A percentile compares a stretch with the other conserved stretches of the same genome.
Conservation (phyloP, 2,329 filamentous ascomycete genomes). For the Colletotrichum liaoningense region DNA sequence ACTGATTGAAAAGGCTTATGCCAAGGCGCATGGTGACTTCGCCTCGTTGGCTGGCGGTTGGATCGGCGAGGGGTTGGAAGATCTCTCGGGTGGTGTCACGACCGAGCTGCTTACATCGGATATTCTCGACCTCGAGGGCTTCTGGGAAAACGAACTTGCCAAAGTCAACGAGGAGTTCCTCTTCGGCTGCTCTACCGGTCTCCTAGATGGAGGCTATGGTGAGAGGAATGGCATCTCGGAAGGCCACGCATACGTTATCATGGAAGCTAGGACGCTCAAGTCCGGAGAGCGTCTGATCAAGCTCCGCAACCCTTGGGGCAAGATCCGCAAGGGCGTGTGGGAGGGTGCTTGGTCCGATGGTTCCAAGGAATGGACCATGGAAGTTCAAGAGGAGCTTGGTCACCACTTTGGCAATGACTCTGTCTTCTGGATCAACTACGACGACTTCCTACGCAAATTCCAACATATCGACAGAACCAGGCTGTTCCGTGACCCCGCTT, state of each 20-base stretch:
- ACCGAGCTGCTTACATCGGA: conserved; percentile 76
- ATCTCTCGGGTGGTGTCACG: conserved; percentile 76
- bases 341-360: conserved; percentile 70
- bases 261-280: conserved; percentile 65
- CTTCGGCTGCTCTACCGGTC: conserved; percentile 76
- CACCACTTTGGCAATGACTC: conserved; percentile 72
- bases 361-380: conserved; percentile 70
- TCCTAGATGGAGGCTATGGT: conserved; percentile 72
- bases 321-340: conserved; percentile 68
- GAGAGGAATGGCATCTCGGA: conserved; percentile 69
- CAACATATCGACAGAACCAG: conserved; percentile 71
- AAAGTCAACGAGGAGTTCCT: conserved; percentile 85
- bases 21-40: conserved; percentile 86
- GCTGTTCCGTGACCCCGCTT: conserved; percentile 68
- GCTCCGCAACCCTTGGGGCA: conserved; percentile 72
- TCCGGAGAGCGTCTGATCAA: conserved; percentile 67
- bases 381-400: conserved; percentile 66
- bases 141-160: conserved; percentile 85
- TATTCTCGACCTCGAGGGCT: conserved; percentile 81
- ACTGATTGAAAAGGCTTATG: conserved; percentile 84
- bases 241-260: conserved; percentile 70
- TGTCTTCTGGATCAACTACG: conserved; percentile 73
- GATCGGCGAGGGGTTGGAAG: conserved; percentile 70
- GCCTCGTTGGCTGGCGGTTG: conserved; percentile 77
- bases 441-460: conserved; percentile 72